Evolutionary conservation across 2,329 filamentous ascomycete genomes (phyloP).

Genomic region (Aspergillus nomiae): DNA sequence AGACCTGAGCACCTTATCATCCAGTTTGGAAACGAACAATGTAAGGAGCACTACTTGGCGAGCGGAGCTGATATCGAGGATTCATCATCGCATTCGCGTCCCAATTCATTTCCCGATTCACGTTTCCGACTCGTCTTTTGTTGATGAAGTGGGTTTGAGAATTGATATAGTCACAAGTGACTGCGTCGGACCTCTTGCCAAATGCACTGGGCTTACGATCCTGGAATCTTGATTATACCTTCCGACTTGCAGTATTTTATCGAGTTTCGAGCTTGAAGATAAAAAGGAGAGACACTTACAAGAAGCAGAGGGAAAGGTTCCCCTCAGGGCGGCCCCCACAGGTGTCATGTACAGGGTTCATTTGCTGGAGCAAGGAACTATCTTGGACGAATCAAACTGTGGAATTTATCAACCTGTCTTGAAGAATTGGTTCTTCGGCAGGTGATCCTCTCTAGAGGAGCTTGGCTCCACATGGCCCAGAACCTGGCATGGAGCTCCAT

Average conservation of each 20-base stretch:
- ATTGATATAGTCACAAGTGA: background rate
- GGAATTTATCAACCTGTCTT: background rate
- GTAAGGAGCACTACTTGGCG: background rate
- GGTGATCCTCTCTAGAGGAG: background rate
- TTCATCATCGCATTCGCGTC: background rate
- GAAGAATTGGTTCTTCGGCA: no score
- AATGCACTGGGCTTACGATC: background rate
- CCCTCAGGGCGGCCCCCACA: background rate
- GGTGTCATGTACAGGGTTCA: background rate
- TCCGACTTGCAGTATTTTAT: background rate
- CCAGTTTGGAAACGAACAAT: background rate
- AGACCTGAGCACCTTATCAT: background rate
- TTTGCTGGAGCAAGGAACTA: background rate
- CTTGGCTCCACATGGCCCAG: background rate
- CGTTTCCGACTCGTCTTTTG: background rate
- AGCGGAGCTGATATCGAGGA: background rate
- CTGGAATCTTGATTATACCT: background rate
- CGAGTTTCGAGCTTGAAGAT: background rate
- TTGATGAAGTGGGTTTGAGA: background rate
- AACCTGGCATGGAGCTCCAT: background rate
- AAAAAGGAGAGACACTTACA: background rate
- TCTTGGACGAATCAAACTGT: background rate
- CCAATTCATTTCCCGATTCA: background rate
- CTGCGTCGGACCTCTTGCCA: background rate
- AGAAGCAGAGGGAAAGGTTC: background rate